Conservation (phyloP, 805 yeast species). For the Candida hispaniensis region DNA sequence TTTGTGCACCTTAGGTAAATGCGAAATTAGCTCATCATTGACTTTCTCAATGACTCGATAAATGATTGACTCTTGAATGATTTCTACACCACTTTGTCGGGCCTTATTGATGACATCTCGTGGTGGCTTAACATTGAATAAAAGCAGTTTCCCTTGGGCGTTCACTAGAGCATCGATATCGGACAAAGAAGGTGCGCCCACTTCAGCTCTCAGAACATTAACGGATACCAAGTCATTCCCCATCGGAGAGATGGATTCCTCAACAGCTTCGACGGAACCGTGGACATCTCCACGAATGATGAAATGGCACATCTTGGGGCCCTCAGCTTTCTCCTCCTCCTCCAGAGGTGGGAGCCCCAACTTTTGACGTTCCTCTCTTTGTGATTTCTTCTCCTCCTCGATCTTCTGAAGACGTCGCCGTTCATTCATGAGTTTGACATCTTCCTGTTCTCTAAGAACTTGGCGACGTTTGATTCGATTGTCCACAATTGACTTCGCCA, state of each 20-base stretch:
- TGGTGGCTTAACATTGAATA: constrained; percentile 66
- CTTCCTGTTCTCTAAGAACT: constrained; percentile 46
- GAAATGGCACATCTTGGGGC: constrained; percentile 32
- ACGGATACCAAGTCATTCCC: constrained; percentile 80
- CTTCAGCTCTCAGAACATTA: constrained; percentile 58
- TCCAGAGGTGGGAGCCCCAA: constrained; percentile 50
- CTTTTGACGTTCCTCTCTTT: constrained; percentile 45
- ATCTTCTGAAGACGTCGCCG: constrained; percentile 43
- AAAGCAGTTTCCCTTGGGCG: constrained; percentile 61
- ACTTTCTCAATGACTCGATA: constrained; percentile 84
- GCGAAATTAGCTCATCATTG: constrained; percentile 46
- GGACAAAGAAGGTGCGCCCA: constrained; percentile 61
- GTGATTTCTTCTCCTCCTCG: constrained; percentile 42
- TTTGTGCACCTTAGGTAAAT: constrained; percentile 57
- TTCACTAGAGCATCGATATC: constrained; percentile 59
- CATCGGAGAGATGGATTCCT: constrained; percentile 65
- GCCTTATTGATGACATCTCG: constrained; percentile 54
- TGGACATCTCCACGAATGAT: constrained; percentile 84
- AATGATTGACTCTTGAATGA: constrained; percentile 65
- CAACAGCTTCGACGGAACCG: constrained; percentile 91
- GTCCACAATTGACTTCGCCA: constrained; percentile 63
- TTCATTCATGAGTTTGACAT: constrained; percentile 61
- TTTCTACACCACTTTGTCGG: constrained; percentile 41
- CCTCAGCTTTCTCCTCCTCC: constrained; percentile 26
- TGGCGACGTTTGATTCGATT: constrained; percentile 49